phyloP scores from a whole-genome alignment of 2,329 filamentous ascomycete species.

The Didymella segeticola region DNA sequence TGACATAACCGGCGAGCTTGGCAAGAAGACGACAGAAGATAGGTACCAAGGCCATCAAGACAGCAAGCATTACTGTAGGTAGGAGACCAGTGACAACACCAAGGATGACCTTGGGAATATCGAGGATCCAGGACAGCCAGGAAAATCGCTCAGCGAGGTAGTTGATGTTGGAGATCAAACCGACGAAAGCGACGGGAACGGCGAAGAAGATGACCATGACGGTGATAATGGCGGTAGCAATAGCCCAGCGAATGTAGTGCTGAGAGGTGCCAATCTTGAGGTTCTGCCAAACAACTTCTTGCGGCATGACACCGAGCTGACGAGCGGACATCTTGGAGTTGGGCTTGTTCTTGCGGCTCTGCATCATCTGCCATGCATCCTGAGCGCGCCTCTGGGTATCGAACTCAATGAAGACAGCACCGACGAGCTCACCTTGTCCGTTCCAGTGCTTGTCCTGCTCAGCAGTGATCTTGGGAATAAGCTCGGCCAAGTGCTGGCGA shows the following conservation, averaged over 20 bases:
- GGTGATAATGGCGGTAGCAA: slow-evolving; percentile 49
- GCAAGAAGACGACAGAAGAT: slow-evolving; percentile 51
- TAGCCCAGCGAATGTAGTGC: slow-evolving; percentile 37
- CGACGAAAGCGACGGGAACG: slow-evolving; percentile 54
- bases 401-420: slow-evolving; percentile 90
- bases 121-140: slow-evolving; percentile 53
- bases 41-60: slow-evolving; percentile 54
- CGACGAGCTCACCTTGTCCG: slow-evolving; percentile 70
- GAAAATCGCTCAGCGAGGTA: slow-evolving; percentile 47
- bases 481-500: slow-evolving; percentile 73
- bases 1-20: slow-evolving; percentile 48
- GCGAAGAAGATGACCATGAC: slow-evolving; percentile 56
- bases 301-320: slow-evolving; percentile 53
- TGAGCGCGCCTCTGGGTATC: slow-evolving; percentile 82
- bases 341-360: slow-evolving; percentile 44
- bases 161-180: slow-evolving; percentile 54
- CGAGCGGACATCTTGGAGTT: slow-evolving; percentile 49
- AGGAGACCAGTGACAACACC: slow-evolving; percentile 57
- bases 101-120: slow-evolving; percentile 50
- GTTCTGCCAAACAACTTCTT: slow-evolving; percentile 57
- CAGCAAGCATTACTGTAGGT: slow-evolving; percentile 51
- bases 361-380: slow-evolving; percentile 75
- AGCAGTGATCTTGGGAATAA: slow-evolving; percentile 73
- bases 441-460: slow-evolving; percentile 71
- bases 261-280: slow-evolving; percentile 48